These are phyloP conservation scores for Kwoniella newhampshirensis DNA, from an alignment of 768 basidiomycete species.

Conservation along the genomic window DNA sequence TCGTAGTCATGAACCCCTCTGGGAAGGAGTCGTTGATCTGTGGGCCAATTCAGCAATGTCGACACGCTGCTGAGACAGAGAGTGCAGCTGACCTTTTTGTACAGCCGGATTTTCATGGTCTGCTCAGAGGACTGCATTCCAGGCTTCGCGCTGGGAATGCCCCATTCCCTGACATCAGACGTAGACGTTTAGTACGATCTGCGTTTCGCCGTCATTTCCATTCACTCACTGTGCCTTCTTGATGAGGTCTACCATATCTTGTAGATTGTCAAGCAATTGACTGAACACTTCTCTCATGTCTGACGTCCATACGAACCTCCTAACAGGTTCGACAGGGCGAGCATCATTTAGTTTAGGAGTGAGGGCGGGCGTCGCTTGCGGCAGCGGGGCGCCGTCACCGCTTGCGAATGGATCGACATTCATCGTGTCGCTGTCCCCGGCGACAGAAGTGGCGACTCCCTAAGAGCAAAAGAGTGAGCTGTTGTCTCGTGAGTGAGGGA, in stretches of 20 bases:
- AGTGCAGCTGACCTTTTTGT: slow-evolving; percentile 27
- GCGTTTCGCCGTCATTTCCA: neutral
- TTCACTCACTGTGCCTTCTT: slow-evolving; percentile 22
- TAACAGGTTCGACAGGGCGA: slow-evolving; percentile 33
- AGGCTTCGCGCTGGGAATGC: slow-evolving; percentile 10
- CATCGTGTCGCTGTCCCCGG: slow-evolving; percentile 2
- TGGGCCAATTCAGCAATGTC: neutral
- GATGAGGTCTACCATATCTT: slow-evolving; percentile 29
- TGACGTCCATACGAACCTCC: slow-evolving; percentile 32
- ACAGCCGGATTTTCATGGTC: slow-evolving; percentile 18
- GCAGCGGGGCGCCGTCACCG: slow-evolving; percentile 8
- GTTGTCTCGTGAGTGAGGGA: neutral
- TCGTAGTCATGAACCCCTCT: slow-evolving; percentile 36
- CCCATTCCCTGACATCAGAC: slow-evolving; percentile 11
- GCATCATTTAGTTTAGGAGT: slow-evolving; percentile 14
- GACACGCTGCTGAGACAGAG: neutral
- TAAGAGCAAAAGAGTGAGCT: neutral
- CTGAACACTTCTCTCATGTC: slow-evolving; percentile 37
- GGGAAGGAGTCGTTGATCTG: slow-evolving; percentile 45
- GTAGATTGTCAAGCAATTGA: slow-evolving; percentile 37
- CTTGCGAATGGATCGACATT: no score
- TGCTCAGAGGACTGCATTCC: slow-evolving; percentile 23
- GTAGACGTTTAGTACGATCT: neutral
- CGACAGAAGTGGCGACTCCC: neutral
- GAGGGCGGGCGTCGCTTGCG: neutral